These are phyloP conservation scores for Suillus plorans DNA, from an alignment of 768 basidiomycete genomes.

Conservation along the genomic window DNA sequence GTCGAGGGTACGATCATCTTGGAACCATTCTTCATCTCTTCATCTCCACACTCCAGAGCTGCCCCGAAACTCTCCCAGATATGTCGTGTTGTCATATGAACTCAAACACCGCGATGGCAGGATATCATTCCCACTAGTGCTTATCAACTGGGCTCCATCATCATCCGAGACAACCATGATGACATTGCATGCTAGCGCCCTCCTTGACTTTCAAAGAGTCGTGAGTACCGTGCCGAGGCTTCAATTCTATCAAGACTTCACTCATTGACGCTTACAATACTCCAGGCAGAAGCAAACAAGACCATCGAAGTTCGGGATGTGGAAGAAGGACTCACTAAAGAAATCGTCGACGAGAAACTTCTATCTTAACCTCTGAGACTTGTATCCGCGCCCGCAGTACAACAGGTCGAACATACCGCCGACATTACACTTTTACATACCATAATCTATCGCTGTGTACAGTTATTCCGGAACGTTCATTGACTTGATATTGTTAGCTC, in stretches of 20 bases:
- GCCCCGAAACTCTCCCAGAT: constrained; percentile 85
- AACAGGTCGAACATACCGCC: background rate
- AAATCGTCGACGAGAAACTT: constrained; percentile 64
- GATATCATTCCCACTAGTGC: constrained; percentile 79
- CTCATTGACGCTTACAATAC: constrained; percentile 5
- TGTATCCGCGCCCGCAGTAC: background rate
- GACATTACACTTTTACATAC: background rate
- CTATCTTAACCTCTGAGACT: constrained; percentile 13
- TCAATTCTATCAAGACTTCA: background rate
- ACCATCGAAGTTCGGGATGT: constrained; percentile 83
- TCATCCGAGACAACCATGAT: constrained; percentile 73
- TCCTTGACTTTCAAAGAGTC: constrained; percentile 75
- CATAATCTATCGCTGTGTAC: background rate
- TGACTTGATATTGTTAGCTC: background rate
- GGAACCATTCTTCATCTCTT: constrained; percentile 3
- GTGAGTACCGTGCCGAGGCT: constrained; percentile 41
- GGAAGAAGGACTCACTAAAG: constrained; percentile 75
- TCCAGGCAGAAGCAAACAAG: constrained; percentile 73
- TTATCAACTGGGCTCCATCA: constrained; percentile 87
- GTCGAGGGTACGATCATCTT: constrained; percentile 62
- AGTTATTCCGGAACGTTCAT: background rate
- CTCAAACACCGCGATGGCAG: constrained; percentile 79
- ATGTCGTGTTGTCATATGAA: constrained; percentile 82
- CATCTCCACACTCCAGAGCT: constrained; percentile 52
- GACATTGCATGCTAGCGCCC: constrained; percentile 82